Conservation (phyloP, 768 basidiomycete species). For the Serendipita indica region DNA sequence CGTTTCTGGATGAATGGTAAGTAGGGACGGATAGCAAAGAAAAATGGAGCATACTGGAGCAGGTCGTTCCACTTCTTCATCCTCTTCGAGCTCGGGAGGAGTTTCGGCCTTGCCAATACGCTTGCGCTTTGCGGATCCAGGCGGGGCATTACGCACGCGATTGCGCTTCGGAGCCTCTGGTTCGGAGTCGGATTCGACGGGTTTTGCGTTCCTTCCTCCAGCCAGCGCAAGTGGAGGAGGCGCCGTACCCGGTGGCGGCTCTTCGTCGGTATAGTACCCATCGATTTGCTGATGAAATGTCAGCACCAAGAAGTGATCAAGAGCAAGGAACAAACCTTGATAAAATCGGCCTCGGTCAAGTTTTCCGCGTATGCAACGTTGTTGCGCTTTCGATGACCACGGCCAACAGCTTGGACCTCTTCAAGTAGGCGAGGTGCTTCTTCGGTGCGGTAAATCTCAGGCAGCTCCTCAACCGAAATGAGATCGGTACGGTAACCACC, state of each 20-base stretch:
- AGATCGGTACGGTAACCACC: conserved; percentile 68
- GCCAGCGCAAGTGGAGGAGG: conserved; percentile 52
- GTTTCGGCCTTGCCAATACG: conserved; percentile 59
- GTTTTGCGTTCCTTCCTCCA: conserved; percentile 43
- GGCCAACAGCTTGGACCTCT: conserved; percentile 55
- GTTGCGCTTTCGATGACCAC: conserved; percentile 71
- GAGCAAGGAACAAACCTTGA: conserved; percentile 38
- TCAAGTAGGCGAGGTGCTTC: conserved; percentile 44
- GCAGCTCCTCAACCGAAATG: conserved; percentile 79
- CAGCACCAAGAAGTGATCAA: conserved; percentile 9
- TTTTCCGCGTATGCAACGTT: conserved; percentile 89
- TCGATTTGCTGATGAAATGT: conserved; percentile 13
- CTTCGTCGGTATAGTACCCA: conserved; percentile 16
- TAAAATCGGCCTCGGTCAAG: conserved; percentile 86
- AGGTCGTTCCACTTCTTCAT: conserved; percentile 47
- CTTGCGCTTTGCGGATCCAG: conserved; percentile 49
- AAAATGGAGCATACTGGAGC: conserved; percentile 36
- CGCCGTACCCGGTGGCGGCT: conserved; percentile 25
- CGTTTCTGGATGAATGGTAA: conserved; percentile 45
- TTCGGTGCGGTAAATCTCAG: conserved; percentile 77
- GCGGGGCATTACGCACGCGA: conserved; percentile 6
- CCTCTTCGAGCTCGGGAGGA: conserved; percentile 55
- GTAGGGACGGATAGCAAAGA: background rate
- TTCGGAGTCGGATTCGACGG: conserved; percentile 27
- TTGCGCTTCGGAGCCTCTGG: conserved; percentile 28